phyloP scores from a whole-genome alignment of 805 yeast genomes.

The Wickerhamiella lipophila region DNA sequence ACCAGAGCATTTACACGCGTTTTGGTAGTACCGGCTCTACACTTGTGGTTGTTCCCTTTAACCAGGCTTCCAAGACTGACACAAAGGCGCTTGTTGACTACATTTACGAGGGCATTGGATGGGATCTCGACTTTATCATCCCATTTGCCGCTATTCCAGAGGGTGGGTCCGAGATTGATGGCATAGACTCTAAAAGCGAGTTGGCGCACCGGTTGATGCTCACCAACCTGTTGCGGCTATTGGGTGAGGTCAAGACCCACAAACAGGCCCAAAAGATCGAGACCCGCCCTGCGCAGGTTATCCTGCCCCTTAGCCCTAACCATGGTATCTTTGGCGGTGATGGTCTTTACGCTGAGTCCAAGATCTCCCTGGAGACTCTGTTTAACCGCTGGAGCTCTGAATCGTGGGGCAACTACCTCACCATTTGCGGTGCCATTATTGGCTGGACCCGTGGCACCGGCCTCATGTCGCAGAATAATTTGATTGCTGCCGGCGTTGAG shows the following conservation, averaged over 20 bases:
- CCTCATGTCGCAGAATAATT: conserved; percentile 92
- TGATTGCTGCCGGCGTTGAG: conserved; percentile 96
- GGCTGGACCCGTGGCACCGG: conserved; percentile 99
- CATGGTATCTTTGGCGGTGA: conserved; percentile 98
- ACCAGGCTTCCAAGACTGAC: conserved; percentile 94
- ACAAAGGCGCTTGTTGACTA: conserved; percentile 72
- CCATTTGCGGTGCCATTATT: conserved; percentile 94
- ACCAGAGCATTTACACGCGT: conserved; percentile 84
- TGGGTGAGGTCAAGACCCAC: conserved; percentile 80
- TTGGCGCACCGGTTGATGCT: conserved; percentile 98
- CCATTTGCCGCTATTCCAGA: conserved; percentile 99
- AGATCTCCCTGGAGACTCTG: conserved; percentile 84
- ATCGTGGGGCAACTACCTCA: conserved; percentile 88
- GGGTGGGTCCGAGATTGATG: conserved; percentile 89
- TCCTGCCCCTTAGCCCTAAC: conserved; percentile 94
- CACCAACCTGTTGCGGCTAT: conserved; percentile 81
- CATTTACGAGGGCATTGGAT: conserved; percentile 75
- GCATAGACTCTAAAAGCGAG: conserved; percentile 89
- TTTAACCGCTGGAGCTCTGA: conserved; percentile 99
- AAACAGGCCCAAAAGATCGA: conserved; percentile 64
- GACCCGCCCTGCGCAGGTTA: conserved; percentile 97
- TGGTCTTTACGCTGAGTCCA: conserved; percentile 96
- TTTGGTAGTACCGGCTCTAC: conserved; percentile 88
- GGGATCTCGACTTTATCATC: conserved; percentile 93
- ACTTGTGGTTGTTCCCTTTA: conserved; percentile 93